Evolutionary conservation across 2,329 filamentous ascomycete genomes (phyloP), one percentile per base, ranked within the genome.

Genomic region (Colletotrichum abscissum): DNA sequence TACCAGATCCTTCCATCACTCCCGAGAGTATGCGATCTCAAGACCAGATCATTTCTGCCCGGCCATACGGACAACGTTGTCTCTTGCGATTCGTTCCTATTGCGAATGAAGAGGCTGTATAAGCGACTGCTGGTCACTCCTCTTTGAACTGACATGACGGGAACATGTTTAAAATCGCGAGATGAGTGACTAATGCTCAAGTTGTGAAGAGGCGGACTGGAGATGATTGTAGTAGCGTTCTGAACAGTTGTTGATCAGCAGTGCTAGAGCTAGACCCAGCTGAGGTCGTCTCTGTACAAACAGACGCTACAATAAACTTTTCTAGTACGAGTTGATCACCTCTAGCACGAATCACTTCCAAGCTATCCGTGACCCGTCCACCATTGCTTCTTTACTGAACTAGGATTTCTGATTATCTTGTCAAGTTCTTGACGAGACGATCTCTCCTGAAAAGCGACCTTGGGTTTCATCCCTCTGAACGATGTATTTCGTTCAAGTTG

Each of bases 31-130:
- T 72, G 69, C 54, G 59, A 7, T 35, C 69, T n/a, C 69, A 72
- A 16, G 69, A 72, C 24, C 65, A 72, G 26, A 58, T 72, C 5
- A 72, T 72, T 7, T 72, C 69, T 3, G 69, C 69, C 16, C 65
- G 65, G 5, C 69, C 69, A 9, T 46, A 42, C 11, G 65, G 65
- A 38, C 69, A 72, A 22, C 59, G 16, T 12, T 64, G 65, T 14
- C 30, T 64, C 1, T 59, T 72, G 54, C 49, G 22, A 3, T 72
- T 72, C 4, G 22, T 69, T 7, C 65, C 69, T 5, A 12, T 69
- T 4, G 19, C 24, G 33, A 42, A 56, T n/a, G 58, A 38, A 24
- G 4, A 49, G 42, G 42, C 19, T 9, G 42, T 49, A 22, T 49
- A 19, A 49, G 42, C 9, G 42, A 8, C 42, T 22, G 19, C 5